phyloP scores from a whole-genome alignment of 495 filamentous ascomycete species.

The Arthonia radiata region DNA sequence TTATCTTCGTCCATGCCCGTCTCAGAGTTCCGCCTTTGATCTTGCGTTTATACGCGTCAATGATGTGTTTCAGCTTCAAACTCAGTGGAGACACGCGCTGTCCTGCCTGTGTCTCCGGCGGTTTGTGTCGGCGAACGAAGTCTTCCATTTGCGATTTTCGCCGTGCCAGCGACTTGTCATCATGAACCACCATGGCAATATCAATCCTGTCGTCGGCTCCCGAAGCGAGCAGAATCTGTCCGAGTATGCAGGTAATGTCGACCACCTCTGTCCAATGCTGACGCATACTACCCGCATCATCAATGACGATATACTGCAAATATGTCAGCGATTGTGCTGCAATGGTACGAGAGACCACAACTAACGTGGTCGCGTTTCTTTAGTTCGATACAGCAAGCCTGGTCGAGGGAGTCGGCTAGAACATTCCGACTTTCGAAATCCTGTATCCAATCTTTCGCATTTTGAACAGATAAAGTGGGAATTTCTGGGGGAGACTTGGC shows the following conservation, averaged over 20 bases:
- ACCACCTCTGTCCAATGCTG: conserved; percentile 8
- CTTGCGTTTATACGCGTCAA: conserved; percentile 3
- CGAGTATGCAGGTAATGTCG: conserved; percentile 9
- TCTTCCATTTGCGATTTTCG: conserved; percentile 3
- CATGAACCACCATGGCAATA: conserved; percentile 11
- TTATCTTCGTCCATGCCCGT: neutral
- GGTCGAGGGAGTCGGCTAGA: too few species aligned
- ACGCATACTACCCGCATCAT: conserved; percentile 15
- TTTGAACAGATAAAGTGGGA: too few species aligned
- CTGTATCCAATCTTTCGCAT: too few species aligned
- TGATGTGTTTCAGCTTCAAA: conserved; percentile 4
- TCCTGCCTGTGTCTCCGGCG: conserved; percentile 4
- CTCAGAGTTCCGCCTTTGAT: too few species aligned
- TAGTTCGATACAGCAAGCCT: too few species aligned
- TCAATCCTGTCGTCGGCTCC: conserved; percentile 13
- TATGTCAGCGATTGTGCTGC: conserved; percentile 3
- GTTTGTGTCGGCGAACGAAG: conserved; percentile 3
- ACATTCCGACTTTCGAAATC: too few species aligned
- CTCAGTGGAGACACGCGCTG: conserved; percentile 6
- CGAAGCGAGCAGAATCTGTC: conserved; percentile 12
- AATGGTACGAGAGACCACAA: neutral
- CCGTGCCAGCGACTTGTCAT: conserved; percentile 2
- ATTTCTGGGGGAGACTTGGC: too few species aligned
- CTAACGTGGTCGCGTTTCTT: conserved; percentile 8
- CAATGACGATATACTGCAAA: conserved; percentile 18